Percentiles rank a stretch among this genome's conserved stretches.
Conservation (phyloP, 106 monocot genomes). For the Apostasia ramifera region DNA sequence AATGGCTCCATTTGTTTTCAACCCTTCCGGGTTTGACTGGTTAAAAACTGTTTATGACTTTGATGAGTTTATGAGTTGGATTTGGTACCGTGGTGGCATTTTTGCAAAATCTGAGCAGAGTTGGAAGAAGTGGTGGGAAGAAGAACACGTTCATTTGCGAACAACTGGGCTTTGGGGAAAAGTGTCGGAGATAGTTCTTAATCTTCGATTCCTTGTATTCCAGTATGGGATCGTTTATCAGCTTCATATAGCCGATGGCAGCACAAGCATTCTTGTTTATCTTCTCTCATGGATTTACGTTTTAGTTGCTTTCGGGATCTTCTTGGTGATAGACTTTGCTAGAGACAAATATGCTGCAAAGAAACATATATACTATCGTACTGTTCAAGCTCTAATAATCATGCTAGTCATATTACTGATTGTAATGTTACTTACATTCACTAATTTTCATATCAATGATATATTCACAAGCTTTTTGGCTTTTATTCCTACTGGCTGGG, state of each 20-base stretch:
- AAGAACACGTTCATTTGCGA: conserved; percentile 78
- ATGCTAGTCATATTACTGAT: conserved; percentile 30
- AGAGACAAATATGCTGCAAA: conserved; percentile 73
- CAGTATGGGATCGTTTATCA: conserved; percentile 84
- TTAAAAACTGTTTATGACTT: conserved; percentile 91
- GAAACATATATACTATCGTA: conserved; percentile 76
- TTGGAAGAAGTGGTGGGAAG: conserved; percentile 96
- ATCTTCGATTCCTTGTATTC: conserved; percentile 83
- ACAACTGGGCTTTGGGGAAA: conserved; percentile 84
- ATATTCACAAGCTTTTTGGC: conserved; percentile 82
- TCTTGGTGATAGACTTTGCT: conserved; percentile 55
- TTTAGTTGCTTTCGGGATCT: conserved; percentile 42
- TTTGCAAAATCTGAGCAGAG: conserved; percentile 68
- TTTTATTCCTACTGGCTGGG: conserved; percentile 81
- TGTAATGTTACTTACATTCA: conserved; percentile 50
- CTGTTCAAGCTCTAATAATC: conserved; percentile 62
- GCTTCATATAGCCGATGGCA: conserved; percentile 57
- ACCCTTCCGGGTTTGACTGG: conserved; percentile 97
- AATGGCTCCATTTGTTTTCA: conserved; percentile 84
- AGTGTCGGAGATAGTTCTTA: conserved; percentile 64
- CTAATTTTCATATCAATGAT: conserved; percentile 53
- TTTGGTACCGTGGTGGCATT: conserved; percentile 69
- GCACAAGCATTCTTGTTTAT: conserved; percentile 66
- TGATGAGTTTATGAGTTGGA: conserved; percentile 88
- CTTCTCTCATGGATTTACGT: conserved; percentile 78